Conservation (phyloP, 768 basidiomycete species). For the Russula earlei region DNA sequence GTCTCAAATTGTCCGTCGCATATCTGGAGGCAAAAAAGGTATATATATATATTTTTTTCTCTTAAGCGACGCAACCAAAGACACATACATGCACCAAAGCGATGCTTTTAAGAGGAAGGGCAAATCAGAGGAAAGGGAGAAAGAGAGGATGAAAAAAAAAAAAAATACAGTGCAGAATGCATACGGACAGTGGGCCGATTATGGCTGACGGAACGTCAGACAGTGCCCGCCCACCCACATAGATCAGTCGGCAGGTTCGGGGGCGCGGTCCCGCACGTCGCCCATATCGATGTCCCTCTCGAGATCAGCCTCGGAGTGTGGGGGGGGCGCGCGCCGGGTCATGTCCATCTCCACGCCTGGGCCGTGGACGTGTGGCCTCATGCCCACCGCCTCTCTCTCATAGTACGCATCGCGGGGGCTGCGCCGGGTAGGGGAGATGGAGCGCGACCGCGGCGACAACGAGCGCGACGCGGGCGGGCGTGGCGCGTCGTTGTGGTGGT, state of each 20-base stretch:
- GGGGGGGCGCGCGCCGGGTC: conserved; percentile 1
- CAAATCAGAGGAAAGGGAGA: neutral
- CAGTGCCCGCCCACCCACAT: neutral
- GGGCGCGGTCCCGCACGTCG: conserved; percentile 13
- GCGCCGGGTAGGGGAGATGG: conserved; percentile 8
- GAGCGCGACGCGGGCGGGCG: conserved; percentile 17
- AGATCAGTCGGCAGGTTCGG: conserved; percentile 16
- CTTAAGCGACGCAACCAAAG: neutral
- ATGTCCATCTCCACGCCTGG: conserved; percentile 1
- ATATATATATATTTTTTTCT: neutral
- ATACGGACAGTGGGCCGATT: neutral
- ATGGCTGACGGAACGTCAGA: neutral
- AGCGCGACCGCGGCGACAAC: conserved; percentile 16
- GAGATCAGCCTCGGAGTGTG: conserved; percentile 4
- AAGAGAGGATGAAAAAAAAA: neutral
- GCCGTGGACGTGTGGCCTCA: conserved; percentile 3
- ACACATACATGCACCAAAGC: conserved; percentile 5
- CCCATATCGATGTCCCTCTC: conserved; percentile 17
- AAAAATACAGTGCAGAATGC: neutral
- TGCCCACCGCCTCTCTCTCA: conserved; percentile 4
- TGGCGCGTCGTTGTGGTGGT: conserved; percentile 12
- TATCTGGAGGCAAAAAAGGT: too few relatives aligned
- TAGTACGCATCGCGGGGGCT: conserved; percentile 14
- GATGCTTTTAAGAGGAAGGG: conserved; percentile 2
- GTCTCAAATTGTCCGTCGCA: too few relatives aligned